These are phyloP conservation scores for Stramenopiles sp. DNA, from an alignment of 352 stramenopile species.

Conservation along the genomic window DNA sequence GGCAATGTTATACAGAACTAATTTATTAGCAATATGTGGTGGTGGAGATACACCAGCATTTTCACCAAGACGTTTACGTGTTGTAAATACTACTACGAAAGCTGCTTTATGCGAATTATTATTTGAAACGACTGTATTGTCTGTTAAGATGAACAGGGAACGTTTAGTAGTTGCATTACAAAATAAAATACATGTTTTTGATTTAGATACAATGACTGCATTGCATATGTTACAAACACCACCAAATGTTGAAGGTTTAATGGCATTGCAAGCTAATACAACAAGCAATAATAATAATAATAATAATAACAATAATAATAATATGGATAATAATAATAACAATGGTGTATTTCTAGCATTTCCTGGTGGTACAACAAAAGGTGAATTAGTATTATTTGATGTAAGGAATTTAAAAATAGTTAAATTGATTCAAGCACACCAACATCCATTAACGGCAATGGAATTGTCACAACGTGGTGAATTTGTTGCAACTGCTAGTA, in stretches of 20 bases:
- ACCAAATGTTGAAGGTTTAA: background rate
- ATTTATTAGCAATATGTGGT: background rate
- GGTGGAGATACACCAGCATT: background rate
- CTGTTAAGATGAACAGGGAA: constrained; percentile 2
- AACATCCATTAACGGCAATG: background rate
- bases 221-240: background rate
- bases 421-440: background rate
- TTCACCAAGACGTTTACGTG: background rate
- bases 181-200: background rate
- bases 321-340: too few species aligned
- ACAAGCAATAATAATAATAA: too few species aligned
- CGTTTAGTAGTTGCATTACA: background rate
- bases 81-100: background rate
- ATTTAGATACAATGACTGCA: background rate
- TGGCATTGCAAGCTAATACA: background rate
- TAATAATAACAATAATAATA: background rate
- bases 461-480: background rate
- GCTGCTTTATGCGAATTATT: background rate
- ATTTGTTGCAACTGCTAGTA: background rate
- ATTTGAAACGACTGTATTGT: constrained; percentile 1
- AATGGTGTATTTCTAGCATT: background rate
- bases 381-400: background rate
- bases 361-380: background rate
- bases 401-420: background rate
- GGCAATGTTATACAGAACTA: constrained; percentile 1